Evolutionary conservation across 1,284 basidiomycete species (phyloP).

Genomic region (Apiotrichum gracile): DNA sequence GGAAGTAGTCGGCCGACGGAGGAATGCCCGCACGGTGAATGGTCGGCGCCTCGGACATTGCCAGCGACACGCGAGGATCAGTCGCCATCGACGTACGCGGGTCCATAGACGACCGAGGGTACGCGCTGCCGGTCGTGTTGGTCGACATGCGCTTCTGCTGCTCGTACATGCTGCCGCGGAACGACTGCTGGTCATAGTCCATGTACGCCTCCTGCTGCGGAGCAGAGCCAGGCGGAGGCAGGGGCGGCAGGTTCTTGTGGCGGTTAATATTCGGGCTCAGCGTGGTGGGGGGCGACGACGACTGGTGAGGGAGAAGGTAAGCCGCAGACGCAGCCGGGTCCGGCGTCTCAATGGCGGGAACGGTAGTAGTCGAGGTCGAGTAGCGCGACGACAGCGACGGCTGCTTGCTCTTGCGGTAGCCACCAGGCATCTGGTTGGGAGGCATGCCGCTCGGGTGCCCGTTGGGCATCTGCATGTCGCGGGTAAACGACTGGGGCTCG

Average conservation of each 20-base stretch:
- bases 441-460: not conserved
- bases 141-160: constrained; percentile 16
- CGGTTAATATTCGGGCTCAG: constrained; percentile 23
- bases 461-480: constrained; percentile 1
- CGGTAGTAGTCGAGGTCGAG: constrained; percentile 11
- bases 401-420: constrained; percentile 13
- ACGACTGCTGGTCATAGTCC: constrained; percentile 6
- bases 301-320: constrained; percentile 3
- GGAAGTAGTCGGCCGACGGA: constrained; percentile 17
- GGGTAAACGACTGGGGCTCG: constrained; percentile 7
- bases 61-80: not conserved
- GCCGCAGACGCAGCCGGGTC: not conserved
- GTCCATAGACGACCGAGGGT: not conserved
- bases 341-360: constrained; percentile 12
- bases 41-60: constrained; percentile 3
- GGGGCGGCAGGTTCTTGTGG: constrained; percentile 42
- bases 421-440: not conserved
- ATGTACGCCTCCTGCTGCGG: not conserved
- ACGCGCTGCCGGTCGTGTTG: not conserved
- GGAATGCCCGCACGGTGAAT: constrained; percentile 10
- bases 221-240: constrained; percentile 24
- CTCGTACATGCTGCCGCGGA: constrained; percentile 12
- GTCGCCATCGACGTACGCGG: not conserved
- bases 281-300: not conserved
- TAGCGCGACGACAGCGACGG: constrained; percentile 13